These are phyloP conservation scores for Niebla homalea DNA, from an alignment of 495 filamentous ascomycete genomes.

Conservation along the genomic window DNA sequence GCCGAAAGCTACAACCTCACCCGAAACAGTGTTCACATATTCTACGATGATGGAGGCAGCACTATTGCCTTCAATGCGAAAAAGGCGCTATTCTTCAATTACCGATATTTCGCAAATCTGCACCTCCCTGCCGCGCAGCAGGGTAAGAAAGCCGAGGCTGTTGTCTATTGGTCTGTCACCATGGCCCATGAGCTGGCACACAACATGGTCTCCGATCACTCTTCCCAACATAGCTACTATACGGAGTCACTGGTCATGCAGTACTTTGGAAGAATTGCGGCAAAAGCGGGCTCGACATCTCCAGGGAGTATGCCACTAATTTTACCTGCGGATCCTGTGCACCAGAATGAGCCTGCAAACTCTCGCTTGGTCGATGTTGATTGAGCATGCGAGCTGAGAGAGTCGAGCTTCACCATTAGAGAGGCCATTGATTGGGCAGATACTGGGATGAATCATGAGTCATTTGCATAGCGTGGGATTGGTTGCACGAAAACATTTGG, in stretches of 20 bases:
- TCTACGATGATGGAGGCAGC: conserved; percentile 62
- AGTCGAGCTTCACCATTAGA: too few relatives aligned
- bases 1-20: conserved; percentile 61
- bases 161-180: conserved; percentile 84
- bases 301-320: background rate
- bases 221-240: conserved; percentile 74
- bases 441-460: too few relatives aligned
- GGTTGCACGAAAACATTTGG: too few relatives aligned
- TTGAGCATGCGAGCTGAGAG: too few relatives aligned
- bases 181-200: conserved; percentile 90
- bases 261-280: conserved; percentile 37
- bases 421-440: too few relatives aligned
- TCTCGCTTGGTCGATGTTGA: background rate
- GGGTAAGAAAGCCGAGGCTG: conserved; percentile 39
- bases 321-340: conserved; percentile 3
- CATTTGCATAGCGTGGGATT: too few relatives aligned
- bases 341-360: background rate
- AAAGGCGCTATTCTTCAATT: conserved; percentile 87
- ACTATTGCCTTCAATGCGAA: conserved; percentile 87
- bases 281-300: conserved; percentile 17
- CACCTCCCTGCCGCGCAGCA: conserved; percentile 42
- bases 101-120: conserved; percentile 70
- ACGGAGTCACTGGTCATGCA: conserved; percentile 44
- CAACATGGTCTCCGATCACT: conserved; percentile 71
- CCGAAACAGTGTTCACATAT: conserved; percentile 58